A percentile compares a stretch with the other conserved stretches of the same genome.
Evolutionary conservation across 257 asterid species (phyloP).

Genomic region (Phtheirospermum japonicum): DNA sequence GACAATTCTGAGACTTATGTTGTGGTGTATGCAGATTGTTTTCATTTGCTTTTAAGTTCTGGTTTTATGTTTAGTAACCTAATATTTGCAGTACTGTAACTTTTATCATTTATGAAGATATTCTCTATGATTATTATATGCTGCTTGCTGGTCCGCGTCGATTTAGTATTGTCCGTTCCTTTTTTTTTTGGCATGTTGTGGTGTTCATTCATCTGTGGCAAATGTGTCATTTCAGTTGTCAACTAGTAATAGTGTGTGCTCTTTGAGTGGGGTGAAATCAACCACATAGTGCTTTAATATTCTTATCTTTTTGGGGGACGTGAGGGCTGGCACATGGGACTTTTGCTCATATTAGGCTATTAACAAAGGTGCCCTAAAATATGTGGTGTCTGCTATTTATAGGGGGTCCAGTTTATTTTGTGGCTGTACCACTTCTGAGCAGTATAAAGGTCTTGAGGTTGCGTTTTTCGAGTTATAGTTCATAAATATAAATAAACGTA

Average conservation of each 20-base stretch:
- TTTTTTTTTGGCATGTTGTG: neutral
- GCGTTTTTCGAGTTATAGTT: too few relatives aligned
- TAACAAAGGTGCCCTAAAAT: neutral
- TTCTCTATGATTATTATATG: neutral
- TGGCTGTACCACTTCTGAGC: too few relatives aligned
- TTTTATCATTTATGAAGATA: neutral
- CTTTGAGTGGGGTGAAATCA: neutral
- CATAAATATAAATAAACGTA: too few relatives aligned
- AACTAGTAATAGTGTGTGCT: neutral
- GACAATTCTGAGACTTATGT: neutral
- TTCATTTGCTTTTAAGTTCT: neutral
- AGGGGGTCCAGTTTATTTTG: neutral
- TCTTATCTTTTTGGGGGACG: slow-evolving; percentile 21
- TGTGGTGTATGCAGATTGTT: neutral
- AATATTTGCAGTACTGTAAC: slow-evolving; percentile 17
- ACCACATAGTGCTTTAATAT: slow-evolving; percentile 3
- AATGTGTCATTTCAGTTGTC: neutral
- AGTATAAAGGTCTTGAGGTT: too few relatives aligned
- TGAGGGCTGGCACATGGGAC: slow-evolving; percentile 11
- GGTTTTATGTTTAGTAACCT: too few relatives aligned
- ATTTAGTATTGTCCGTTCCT: neutral
- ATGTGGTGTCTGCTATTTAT: slow-evolving; percentile 18
- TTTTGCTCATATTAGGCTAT: too few relatives aligned
- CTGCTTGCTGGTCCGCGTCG: neutral
- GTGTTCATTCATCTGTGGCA: too few relatives aligned